These are phyloP conservation scores for Firmiana major DNA, from an alignment of 345 rosid genomes.

Conservation along the genomic window DNA sequence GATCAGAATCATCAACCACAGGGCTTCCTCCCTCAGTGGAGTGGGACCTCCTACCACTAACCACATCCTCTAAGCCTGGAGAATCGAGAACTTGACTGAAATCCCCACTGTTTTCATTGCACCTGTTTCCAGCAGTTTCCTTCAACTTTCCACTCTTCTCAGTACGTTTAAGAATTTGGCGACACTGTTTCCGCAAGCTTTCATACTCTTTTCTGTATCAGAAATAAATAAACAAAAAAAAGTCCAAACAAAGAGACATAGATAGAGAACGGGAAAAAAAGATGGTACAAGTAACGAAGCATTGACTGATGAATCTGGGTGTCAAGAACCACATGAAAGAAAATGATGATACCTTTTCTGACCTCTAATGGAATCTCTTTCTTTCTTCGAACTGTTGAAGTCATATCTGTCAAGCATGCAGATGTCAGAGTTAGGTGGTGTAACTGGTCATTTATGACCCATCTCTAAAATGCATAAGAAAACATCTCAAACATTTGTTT, in stretches of 20 bases:
- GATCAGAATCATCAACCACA: constrained; percentile 29
- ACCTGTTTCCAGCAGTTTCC: constrained; percentile 36
- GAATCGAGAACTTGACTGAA: constrained; percentile 45
- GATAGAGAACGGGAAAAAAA: neutral
- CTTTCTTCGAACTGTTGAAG: constrained; percentile 62
- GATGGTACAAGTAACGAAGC: neutral
- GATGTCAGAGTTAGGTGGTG: neutral
- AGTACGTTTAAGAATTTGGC: constrained; percentile 31
- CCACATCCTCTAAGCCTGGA: constrained; percentile 37
- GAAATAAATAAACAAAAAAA: constrained; percentile 14
- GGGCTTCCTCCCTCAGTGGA: constrained; percentile 24
- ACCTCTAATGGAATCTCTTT: constrained; percentile 46
- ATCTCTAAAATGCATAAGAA: constrained; percentile 6
- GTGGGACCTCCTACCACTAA: constrained; percentile 31
- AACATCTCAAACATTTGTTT: neutral
- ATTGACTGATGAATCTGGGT: neutral
- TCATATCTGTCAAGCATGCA: constrained; percentile 49
- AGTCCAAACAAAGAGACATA: neutral
- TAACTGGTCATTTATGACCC: neutral
- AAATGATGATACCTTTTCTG: constrained; percentile 52
- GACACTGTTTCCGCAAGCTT: constrained; percentile 56
- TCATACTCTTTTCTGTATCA: constrained; percentile 68
- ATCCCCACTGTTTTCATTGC: constrained; percentile 26
- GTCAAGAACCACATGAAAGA: neutral
- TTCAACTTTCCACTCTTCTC: constrained; percentile 38